These are phyloP conservation scores for Piper betle DNA, from an alignment of 164 flowering plant species.

Conservation along the genomic window DNA sequence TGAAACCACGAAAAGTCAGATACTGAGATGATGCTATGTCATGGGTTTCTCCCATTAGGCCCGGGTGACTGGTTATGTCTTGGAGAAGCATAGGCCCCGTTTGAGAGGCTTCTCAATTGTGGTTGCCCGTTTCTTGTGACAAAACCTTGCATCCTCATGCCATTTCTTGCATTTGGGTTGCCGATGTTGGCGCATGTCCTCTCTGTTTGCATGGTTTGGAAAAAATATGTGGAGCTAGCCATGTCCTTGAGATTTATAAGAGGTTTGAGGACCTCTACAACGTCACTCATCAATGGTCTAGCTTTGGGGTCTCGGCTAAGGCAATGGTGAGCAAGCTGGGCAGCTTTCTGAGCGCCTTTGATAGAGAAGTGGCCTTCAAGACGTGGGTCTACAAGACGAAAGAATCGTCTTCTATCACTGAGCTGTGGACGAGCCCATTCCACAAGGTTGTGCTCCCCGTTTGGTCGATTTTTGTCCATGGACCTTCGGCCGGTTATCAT, in stretches of 20 bases:
- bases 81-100: slow-evolving; percentile 49
- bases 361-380: slow-evolving; percentile 84
- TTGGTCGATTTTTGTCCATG: slow-evolving; percentile 84
- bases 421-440: slow-evolving; percentile 90
- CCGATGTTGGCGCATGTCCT: slow-evolving; percentile 30
- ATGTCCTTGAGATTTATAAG: slow-evolving; percentile 70
- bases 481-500: slow-evolving; percentile 85
- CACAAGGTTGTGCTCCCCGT: slow-evolving; percentile 84
- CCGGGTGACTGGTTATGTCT: slow-evolving; percentile 39
- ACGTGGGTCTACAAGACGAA: slow-evolving; percentile 67
- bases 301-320: slow-evolving; percentile 77
- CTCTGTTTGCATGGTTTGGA: slow-evolving; percentile 58
- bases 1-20: slow-evolving; percentile 1
- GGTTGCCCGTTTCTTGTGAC: slow-evolving; percentile 37
- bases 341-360: slow-evolving; percentile 77
- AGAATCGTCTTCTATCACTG: slow-evolving; percentile 60
- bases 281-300: slow-evolving; percentile 73
- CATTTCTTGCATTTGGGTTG: slow-evolving; percentile 32
- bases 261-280: slow-evolving; percentile 64
- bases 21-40: slow-evolving; percentile 3
- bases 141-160: slow-evolving; percentile 21
- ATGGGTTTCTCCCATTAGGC: slow-evolving; percentile 33
- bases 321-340: slow-evolving; percentile 64
- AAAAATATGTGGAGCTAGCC: slow-evolving; percentile 73
- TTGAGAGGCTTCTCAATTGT: slow-evolving; percentile 37